Evolutionary conservation across 257 asterid genomes (phyloP), one percentile per base, ranked within the genome.

Genomic region (Solanum piurae): DNA sequence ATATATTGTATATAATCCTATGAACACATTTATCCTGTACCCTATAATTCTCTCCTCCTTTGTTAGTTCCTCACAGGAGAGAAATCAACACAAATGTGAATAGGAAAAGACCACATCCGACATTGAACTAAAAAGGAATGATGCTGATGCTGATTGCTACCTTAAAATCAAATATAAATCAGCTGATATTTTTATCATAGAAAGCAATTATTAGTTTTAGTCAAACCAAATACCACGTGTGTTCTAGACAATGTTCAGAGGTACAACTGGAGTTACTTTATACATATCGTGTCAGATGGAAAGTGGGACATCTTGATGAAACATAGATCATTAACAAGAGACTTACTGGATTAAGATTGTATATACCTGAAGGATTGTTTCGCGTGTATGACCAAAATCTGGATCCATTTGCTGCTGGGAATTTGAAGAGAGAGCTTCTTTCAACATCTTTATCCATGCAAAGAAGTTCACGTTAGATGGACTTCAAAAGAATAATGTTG

Each of bases 361-460:
- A 76, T 20, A 83, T 91, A 95, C 99, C 99, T 91, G 95, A 88
- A 95, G 96, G 88, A 97, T 94, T 52, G 99, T 94, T 87, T 95
- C 96, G 6, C 98, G 95, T 37, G 96, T 94, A 84, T 93, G 88
- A 34, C 87, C 93, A 89, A 97, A 93, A 87, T 94, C 96, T 46
- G 96, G 94, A 89, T 84, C 91, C 83, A 90, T 89, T 88, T 89
- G 92, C 89, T 90, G 92, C 33, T 91, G 87, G 91, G 94, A 88
- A 87, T 88, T 93, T 91, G 97, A 94, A 84, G 93, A 91, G 82
- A 97, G 95, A 84, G 93, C 98, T 86, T 94, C 98, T 91, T 89
- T 94, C 87, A 95, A 92, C 88, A 92, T 88, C 99, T 91, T 90
- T 86, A 90, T 25, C 87, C 89, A 88, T 44, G 46, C 83, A 89